Percentiles rank a stretch among this genome's conserved stretches.
phyloP scores from a whole-genome alignment of 2,329 filamentous ascomycete genomes.

The Phoma herbarum region DNA sequence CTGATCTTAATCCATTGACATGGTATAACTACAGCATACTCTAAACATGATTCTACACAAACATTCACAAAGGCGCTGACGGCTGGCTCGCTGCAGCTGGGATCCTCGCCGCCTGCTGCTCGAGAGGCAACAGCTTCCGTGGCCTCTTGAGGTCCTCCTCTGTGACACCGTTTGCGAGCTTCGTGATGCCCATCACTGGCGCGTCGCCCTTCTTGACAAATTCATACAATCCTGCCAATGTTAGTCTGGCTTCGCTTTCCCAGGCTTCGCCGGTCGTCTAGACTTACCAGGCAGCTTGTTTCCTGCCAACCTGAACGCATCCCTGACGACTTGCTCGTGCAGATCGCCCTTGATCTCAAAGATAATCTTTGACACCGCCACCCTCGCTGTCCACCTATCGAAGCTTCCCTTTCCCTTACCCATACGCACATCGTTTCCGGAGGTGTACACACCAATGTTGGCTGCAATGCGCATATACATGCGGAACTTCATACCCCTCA shows the following conservation, averaged over 20 bases:
- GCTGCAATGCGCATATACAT: conserved; percentile 91
- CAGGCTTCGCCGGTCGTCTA: background rate
- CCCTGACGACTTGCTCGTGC: conserved; percentile 92
- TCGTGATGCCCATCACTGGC: conserved; percentile 90
- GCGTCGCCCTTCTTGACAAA: conserved; percentile 94
- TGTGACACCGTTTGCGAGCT: conserved; percentile 81
- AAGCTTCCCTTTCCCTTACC: conserved; percentile 98
- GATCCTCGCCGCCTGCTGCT: conserved; percentile 73
- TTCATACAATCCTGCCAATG: conserved; percentile 75
- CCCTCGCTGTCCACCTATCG: conserved; percentile 92
- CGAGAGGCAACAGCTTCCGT: conserved; percentile 69
- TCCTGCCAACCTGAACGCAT: conserved; percentile 92
- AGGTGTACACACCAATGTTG: conserved; percentile 94
- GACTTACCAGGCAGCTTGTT: conserved; percentile 88
- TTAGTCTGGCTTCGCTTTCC: background rate
- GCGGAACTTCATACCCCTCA: conserved; percentile 91
- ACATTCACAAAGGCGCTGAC: conserved; percentile 23
- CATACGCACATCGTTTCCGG: conserved; percentile 98
- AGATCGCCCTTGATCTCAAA: conserved; percentile 92
- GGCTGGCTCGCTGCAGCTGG: conserved; percentile 47
- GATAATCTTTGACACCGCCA: conserved; percentile 88
- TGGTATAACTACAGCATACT: conserved; percentile 11
- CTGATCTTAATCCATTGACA: background rate
- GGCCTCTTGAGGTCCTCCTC: conserved; percentile 84
- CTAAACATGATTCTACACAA: conserved; percentile 7